Conservation (phyloP, 305 asterid species). For the Fraxinus paxiana region DNA sequence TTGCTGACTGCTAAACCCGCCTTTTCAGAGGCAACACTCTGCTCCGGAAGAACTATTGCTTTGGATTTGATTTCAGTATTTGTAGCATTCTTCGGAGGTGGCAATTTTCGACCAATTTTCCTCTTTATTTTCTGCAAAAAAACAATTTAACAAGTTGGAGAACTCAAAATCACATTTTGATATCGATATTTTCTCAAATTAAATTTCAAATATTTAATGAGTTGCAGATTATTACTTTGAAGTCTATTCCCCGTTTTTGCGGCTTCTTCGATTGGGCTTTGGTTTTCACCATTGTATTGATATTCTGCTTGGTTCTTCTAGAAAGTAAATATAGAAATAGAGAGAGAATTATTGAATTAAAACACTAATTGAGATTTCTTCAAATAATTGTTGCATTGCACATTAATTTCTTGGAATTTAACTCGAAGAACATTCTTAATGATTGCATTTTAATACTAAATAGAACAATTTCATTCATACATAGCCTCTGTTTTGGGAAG, state of each 20-base stretch:
- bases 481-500: not conserved
- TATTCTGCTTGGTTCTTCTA: not conserved
- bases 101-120: constrained; percentile 88
- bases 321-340: not conserved
- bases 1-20: constrained; percentile 79
- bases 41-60: constrained; percentile 89
- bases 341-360: not conserved
- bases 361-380: not conserved
- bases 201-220: constrained; percentile 1
- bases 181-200: not conserved
- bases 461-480: not conserved
- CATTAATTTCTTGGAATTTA: not conserved
- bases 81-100: constrained; percentile 88
- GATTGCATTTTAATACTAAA: not conserved
- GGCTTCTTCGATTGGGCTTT: constrained; percentile 65
- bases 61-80: constrained; percentile 76
- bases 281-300: constrained; percentile 53
- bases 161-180: constrained; percentile 4
- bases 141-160: not conserved
- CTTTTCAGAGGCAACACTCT: constrained; percentile 75
- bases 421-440: not conserved
- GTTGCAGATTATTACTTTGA: constrained; percentile 49
- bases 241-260: constrained; percentile 68
- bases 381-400: not conserved
- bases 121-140: constrained; percentile 72